Evolutionary conservation across 768 basidiomycete genomes (phyloP).

Genomic region (Boletus rufocinnamomeus): DNA sequence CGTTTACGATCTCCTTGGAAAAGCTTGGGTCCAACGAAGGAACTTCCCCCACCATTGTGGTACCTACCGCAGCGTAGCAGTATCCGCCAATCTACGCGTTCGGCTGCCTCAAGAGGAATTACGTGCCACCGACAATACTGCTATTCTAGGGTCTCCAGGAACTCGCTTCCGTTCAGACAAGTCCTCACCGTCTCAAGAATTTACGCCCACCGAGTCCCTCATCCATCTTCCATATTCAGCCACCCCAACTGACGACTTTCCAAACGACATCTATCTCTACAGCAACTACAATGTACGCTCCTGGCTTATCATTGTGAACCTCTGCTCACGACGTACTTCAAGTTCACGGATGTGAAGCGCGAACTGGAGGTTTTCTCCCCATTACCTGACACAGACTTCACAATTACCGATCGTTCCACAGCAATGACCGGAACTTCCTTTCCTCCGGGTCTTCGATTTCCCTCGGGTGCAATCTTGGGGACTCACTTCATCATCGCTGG

Average conservation of each 20-base stretch:
- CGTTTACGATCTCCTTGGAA: constrained; percentile 75
- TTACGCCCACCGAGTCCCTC: constrained; percentile 59
- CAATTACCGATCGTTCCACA: constrained; percentile 76
- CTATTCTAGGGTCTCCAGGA: constrained; percentile 55
- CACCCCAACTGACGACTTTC: constrained; percentile 67
- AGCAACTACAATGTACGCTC: constrained; percentile 90
- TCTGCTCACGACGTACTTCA: constrained; percentile 15
- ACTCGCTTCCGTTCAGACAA: constrained; percentile 57
- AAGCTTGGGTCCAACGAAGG: constrained; percentile 77
- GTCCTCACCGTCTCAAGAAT: constrained; percentile 44
- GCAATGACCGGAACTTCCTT: constrained; percentile 80
- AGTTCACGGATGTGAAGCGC: constrained; percentile 95
- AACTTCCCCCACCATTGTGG: constrained; percentile 93
- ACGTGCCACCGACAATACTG: constrained; percentile 41
- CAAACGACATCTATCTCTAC: constrained; percentile 87
- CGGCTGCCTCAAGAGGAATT: constrained; percentile 67
- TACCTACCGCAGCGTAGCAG: constrained; percentile 92
- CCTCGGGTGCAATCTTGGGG: constrained; percentile 90
- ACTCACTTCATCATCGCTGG: constrained; percentile 92
- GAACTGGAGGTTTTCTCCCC: constrained; percentile 93
- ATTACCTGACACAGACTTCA: constrained; percentile 71
- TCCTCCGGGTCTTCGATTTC: constrained; percentile 95
- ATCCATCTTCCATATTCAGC: constrained; percentile 78
- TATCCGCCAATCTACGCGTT: constrained; percentile 68
- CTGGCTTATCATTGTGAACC: constrained; percentile 2